Conservation (phyloP, 441 rosid genomes). For the Populus hybrid region DNA sequence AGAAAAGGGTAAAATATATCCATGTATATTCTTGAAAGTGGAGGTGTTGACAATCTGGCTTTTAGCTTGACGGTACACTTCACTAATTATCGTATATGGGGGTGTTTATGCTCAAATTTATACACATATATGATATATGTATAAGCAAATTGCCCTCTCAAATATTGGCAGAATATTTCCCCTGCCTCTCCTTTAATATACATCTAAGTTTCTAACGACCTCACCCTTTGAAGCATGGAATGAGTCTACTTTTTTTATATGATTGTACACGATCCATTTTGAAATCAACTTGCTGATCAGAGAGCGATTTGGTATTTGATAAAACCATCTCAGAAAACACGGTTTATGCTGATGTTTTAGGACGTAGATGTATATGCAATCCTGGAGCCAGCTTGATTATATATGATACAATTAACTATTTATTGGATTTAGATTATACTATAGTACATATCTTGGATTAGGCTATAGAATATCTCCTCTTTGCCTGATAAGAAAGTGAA, state of each 20-base stretch:
- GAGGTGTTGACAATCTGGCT: not conserved
- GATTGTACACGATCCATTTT: no score
- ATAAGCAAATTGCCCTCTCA: not conserved
- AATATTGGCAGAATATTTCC: not conserved
- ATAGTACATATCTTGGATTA: not conserved
- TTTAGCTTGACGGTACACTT: no score
- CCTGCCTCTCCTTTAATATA: not conserved
- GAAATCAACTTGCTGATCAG: not conserved
- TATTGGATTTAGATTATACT: not conserved
- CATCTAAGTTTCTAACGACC: not conserved
- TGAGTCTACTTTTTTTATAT: not conserved
- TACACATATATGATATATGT: no score
- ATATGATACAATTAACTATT: not conserved
- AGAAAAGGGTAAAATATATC: not conserved
- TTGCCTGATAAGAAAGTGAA: no score
- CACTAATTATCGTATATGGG: not conserved
- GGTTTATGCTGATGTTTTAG: not conserved
- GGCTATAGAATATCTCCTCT: not conserved
- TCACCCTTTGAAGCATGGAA: not conserved
- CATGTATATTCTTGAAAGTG: not conserved
- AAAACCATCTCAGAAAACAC: not conserved
- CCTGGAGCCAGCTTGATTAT: not conserved
- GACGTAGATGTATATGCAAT: no score
- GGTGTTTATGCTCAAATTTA: no score
- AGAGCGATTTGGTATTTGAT: not conserved